Evolutionary conservation across 441 rosid genomes (phyloP), one percentile per base, ranked within the genome.

Genomic region (Eutrema salsugineum): DNA sequence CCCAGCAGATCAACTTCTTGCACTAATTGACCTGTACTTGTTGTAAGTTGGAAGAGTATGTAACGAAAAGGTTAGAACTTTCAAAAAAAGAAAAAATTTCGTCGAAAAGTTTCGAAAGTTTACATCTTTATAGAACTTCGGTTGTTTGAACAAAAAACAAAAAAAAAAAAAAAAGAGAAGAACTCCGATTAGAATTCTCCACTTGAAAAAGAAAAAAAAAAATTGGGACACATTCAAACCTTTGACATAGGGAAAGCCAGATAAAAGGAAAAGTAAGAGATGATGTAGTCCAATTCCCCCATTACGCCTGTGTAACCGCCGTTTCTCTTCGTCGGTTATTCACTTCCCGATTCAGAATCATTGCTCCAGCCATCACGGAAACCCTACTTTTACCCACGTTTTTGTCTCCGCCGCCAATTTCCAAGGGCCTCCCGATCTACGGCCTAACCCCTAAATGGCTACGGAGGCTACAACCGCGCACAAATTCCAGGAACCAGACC

Each of bases 401-500:
- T 14, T 39, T 19, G 14, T 46, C 66, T 20, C 60, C 61, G 47
- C 65, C 64, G 60, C 63, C 36, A 1, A 56, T 3, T 27, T 8
- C 43, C 42, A 16, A 15, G 15, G 5, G 36, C 48, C 48, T 68
- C 50, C 40, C 33, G 50, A 75, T 68, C 56, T 24, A 67, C 55
- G 10, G 28, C 15, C 8, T 1, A 40, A 40, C 17, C 75, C 48
- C 15, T 22, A 59, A 39, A 91, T 93, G 98, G 90, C 95, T 11
- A 80, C 98, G 22, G 93, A 83, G 63, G 89, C 98, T 47, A 60
- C 80, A 4, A 73, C 92, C 59, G 75, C 82, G 6, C 33, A 96
- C 63, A 81, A 89, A 28, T 88, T 90, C 66, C 86, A 83, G 60
- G 88, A 83, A 59, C 87, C 95, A 14, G 91, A 89, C 15, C 90